Evolutionary conservation across 2,329 filamentous ascomycete genomes (phyloP).

Genomic region (Microdochium paspali): DNA sequence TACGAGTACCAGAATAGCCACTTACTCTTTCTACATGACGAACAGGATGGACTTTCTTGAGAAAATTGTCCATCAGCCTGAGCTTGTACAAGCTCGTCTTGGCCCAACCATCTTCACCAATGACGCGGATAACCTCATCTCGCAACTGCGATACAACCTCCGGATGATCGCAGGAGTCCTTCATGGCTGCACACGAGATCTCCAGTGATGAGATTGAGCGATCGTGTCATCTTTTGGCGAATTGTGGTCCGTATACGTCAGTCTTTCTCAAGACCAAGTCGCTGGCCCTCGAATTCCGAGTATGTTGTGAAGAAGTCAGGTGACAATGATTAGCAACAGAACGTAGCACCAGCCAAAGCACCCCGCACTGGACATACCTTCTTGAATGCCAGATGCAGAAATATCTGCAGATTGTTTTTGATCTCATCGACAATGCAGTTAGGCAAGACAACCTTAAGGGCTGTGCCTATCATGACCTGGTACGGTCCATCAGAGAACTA

Average conservation of each 20-base stretch:
- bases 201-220: constrained; percentile 20
- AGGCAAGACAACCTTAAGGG: constrained; percentile 21
- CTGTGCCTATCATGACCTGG: constrained; percentile 20
- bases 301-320: constrained; percentile 21
- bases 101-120: constrained; percentile 19
- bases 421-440: constrained; percentile 23
- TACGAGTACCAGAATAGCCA: too few species aligned
- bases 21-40: constrained; percentile 15
- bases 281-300: constrained; percentile 20
- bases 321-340: not conserved
- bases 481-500: constrained; percentile 19
- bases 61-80: constrained; percentile 28
- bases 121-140: constrained; percentile 29
- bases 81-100: constrained; percentile 23
- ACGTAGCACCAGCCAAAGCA: too few species aligned
- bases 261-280: constrained; percentile 12
- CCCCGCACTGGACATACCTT: too few species aligned
- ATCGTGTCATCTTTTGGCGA: constrained; percentile 22
- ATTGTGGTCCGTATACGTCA: constrained; percentile 19
- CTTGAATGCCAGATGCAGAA: constrained; percentile 22
- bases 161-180: constrained; percentile 32
- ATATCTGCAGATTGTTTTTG: constrained; percentile 20
- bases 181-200: constrained; percentile 26
- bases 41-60: constrained; percentile 27
- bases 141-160: constrained; percentile 33